A percentile compares a stretch with the other conserved stretches of the same genome.
Conservation (phyloP, 1,284 basidiomycete species). For the Papiliotrema terrestris region DNA sequence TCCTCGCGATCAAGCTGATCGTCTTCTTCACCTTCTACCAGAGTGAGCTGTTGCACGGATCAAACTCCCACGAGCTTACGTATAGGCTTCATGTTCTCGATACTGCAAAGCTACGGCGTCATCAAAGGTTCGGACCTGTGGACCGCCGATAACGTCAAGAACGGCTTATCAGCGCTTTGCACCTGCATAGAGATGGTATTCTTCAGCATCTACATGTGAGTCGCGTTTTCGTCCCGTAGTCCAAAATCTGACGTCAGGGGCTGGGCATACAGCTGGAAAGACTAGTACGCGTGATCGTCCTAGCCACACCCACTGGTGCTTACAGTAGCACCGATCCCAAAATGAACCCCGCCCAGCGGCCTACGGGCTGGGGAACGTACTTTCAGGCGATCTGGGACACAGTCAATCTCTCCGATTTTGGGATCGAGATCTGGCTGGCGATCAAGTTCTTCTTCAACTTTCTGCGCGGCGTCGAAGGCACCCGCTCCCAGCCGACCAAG, state of each 20-base stretch:
- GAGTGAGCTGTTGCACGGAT: conserved; percentile 12
- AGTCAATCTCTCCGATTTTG: conserved; percentile 71
- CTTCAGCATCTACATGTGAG: conserved; percentile 67
- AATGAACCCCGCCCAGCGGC: conserved; percentile 17
- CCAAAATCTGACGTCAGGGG: conserved; percentile 7
- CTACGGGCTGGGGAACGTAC: conserved; percentile 34
- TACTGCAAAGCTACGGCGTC: conserved; percentile 41
- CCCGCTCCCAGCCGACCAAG: conserved; percentile 49
- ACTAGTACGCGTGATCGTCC: conserved; percentile 55
- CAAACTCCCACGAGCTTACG: not conserved
- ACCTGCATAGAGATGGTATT: conserved; percentile 87
- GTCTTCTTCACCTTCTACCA: conserved; percentile 61
- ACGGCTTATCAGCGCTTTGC: conserved; percentile 75
- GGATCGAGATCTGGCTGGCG: conserved; percentile 60
- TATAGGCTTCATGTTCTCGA: conserved; percentile 41
- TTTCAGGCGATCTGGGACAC: conserved; percentile 64
- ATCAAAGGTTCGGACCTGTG: conserved; percentile 66
- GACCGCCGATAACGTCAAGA: conserved; percentile 58
- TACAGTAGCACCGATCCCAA: conserved; percentile 17
- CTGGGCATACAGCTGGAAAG: conserved; percentile 71
- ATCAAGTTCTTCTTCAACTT: conserved; percentile 61
- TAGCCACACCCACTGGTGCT: not conserved
- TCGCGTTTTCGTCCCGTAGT: not conserved
- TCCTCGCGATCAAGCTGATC: conserved; percentile 54
- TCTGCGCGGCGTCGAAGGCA: conserved; percentile 52